Conservation (phyloP, 148 eudicot genomes). For the Suaeda aralocaspica region DNA sequence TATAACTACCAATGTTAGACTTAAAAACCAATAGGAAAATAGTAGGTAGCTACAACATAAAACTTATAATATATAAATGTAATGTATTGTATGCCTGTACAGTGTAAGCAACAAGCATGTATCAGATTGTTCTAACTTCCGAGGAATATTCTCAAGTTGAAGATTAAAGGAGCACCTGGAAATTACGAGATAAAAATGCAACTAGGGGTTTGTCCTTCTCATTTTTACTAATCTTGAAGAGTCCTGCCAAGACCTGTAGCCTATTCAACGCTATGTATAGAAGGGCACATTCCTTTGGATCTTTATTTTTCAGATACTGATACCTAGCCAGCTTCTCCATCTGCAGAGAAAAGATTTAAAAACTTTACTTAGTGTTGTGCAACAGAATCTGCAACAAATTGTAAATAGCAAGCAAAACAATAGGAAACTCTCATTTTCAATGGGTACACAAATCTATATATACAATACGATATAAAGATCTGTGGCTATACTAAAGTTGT, state of each 20-base stretch:
- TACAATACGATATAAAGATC: background rate
- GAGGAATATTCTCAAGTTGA: background rate
- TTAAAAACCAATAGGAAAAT: background rate
- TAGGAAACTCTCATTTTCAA: background rate
- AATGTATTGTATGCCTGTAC: background rate
- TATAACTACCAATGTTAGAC: constrained; percentile 8
- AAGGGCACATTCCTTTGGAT: constrained; percentile 90
- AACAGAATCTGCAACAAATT: background rate
- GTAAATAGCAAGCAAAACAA: constrained; percentile 1
- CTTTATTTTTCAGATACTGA: constrained; percentile 75
- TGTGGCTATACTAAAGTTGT: background rate
- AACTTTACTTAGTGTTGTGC: constrained; percentile 19
- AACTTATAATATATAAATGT: background rate
- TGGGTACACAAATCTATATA: background rate
- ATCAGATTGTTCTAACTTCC: too few relatives aligned
- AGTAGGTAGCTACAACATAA: background rate
- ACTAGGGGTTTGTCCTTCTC: constrained; percentile 95
- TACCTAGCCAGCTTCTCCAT: constrained; percentile 97
- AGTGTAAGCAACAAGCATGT: background rate
- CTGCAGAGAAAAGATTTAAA: constrained; percentile 43
- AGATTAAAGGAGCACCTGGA: constrained; percentile 51
- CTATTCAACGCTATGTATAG: constrained; percentile 88
- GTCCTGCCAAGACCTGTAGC: constrained; percentile 90
- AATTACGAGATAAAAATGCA: constrained; percentile 84
- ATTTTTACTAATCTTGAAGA: constrained; percentile 90